These are phyloP conservation scores for Pistacia atlantica DNA, from an alignment of 345 rosid species.

Conservation along the genomic window DNA sequence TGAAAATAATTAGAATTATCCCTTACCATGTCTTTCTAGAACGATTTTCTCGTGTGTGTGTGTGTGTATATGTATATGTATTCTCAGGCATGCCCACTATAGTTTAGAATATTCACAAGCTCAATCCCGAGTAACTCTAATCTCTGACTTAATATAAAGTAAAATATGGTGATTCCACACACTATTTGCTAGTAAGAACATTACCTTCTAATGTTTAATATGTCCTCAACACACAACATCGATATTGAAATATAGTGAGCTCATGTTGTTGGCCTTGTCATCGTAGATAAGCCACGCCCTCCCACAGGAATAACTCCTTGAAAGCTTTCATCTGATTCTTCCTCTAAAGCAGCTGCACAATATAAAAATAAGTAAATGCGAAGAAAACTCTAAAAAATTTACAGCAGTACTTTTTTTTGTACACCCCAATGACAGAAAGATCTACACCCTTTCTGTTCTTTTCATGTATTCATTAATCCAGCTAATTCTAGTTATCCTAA, in stretches of 20 bases:
- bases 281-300: slow-evolving; percentile 85
- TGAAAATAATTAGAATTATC: not conserved
- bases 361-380: not conserved
- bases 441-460: not conserved
- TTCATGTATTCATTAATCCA: not conserved
- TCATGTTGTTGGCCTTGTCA: slow-evolving; percentile 90
- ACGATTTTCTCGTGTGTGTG: not conserved
- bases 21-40: not conserved
- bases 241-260: not conserved
- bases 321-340: slow-evolving; percentile 57
- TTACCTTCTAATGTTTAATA: slow-evolving; percentile 10
- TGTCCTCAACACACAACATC: not conserved
- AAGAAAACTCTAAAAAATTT: not conserved
- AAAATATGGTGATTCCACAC: not conserved
- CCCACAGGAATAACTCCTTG: slow-evolving; percentile 66
- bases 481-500: not conserved
- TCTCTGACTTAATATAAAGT: not conserved
- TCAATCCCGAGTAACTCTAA: not conserved
- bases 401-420: no score
- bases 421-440: no score
- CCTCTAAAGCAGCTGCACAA: slow-evolving; percentile 54
- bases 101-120: not conserved
- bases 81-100: not conserved
- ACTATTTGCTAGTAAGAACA: not conserved
- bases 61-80: not conserved